Evolutionary conservation across 345 rosid genomes (phyloP).

Genomic region (Odontarrhena argentea): DNA sequence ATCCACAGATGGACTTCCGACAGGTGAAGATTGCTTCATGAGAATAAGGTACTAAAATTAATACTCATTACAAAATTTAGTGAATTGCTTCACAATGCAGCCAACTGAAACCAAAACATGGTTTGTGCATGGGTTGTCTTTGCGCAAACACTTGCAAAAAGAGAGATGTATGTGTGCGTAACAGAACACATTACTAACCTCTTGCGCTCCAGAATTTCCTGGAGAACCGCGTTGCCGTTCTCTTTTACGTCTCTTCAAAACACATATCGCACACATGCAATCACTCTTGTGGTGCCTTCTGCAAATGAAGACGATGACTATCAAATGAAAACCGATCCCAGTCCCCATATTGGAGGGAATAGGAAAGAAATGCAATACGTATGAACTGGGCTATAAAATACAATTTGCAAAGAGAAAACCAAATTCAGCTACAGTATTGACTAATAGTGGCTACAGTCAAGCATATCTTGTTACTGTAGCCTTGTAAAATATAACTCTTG

Average conservation of each 20-base stretch:
- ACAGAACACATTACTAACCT: conserved; percentile 41
- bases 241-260: conserved; percentile 83
- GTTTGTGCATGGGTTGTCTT: conserved; percentile 14
- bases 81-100: conserved; percentile 2
- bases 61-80: not conserved
- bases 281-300: conserved; percentile 92
- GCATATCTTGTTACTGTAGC: conserved; percentile 4
- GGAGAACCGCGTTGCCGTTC: conserved; percentile 76
- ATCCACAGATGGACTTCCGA: conserved; percentile 66
- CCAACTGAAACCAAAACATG: conserved; percentile 1
- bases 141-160: conserved; percentile 7
- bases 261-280: conserved; percentile 94
- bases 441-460: conserved; percentile 19
- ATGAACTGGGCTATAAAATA: not conserved
- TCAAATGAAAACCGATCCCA: conserved; percentile 2
- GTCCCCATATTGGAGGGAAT: not conserved
- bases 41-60: conserved; percentile 10
- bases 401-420: conserved; percentile 3
- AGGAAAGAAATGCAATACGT: conserved; percentile 9
- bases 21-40: conserved; percentile 63
- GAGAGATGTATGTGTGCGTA: not conserved
- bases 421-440: not conserved
- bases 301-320: conserved; percentile 36
- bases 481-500: conserved; percentile 11
- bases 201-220: conserved; percentile 58